Evolutionary conservation across 805 yeast species (phyloP), one percentile per base, ranked within the genome.

Genomic region (Candida khao-thaluensis): DNA sequence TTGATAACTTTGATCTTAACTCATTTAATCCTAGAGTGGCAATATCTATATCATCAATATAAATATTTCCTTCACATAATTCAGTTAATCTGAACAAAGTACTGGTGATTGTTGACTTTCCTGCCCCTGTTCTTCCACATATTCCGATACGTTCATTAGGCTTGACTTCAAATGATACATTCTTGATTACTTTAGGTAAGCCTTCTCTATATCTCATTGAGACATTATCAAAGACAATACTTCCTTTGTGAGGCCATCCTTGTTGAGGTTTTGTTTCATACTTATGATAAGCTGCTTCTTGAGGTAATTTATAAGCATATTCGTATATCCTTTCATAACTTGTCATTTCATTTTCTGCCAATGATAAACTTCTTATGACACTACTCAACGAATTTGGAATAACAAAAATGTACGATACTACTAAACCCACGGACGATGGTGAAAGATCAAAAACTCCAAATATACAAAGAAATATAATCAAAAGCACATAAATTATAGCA

Each of bases 121-220:
- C 95, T 3, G 95, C 93, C 51, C 95, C 95, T 0, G 95, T 86
- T 56, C 95, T 74, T 29, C 95, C 95, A 66, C 91, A 84, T 38
- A 86, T 81, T 35, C 95, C 95, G 48, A 86, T 74, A 53, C 82
- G 85, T 56, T 85, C 86, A 12, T 73, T 65, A 0, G 81, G 72
- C 7, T 66, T 57, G 33, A 84, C 66, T 5, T 44, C 62, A 48
- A 71, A 53, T 16, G 51, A 58, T 40, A 81, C 50, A 41, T 71
- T 54, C 43, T 70, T 74, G 53, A 81, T 62, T 4, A 79, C 85
- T 26, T 72, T 57, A 5, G 86, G 86, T 41, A 80, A 62, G 0
- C 72, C 81, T 0, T 77, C 77, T 57, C 85, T 70, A 54, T 81
- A 81, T 14, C 76, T 66, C 63, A 81, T 55, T 3, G 68, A 65